A percentile compares a stretch with the other conserved stretches of the same genome.
These are phyloP conservation scores for Petasospora rhodanensis DNA, from an alignment of 1,139 yeast genomes.

Conservation along the genomic window DNA sequence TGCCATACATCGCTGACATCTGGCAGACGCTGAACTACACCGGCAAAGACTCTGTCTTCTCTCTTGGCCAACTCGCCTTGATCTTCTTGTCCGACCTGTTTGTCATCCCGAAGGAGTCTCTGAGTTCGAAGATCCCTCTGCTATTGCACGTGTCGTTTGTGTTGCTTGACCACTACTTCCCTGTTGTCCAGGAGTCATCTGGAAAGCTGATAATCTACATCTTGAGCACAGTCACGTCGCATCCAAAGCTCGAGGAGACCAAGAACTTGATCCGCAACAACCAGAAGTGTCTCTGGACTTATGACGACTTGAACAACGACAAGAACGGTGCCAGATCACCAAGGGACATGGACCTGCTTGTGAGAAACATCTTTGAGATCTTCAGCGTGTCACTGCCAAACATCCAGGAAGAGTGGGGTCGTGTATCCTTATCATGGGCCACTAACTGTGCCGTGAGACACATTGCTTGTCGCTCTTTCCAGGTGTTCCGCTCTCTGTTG, in stretches of 20 bases:
- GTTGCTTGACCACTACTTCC: slow-evolving; percentile 80
- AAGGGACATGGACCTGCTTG: slow-evolving; percentile 75
- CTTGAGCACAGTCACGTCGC: slow-evolving; percentile 56
- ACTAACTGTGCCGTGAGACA: slow-evolving; percentile 97
- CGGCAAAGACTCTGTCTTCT: slow-evolving; percentile 73
- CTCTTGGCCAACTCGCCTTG: slow-evolving; percentile 82
- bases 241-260: slow-evolving; percentile 48
- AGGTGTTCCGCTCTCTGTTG: slow-evolving; percentile 77
- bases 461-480: slow-evolving; percentile 94
- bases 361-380: slow-evolving; percentile 58
- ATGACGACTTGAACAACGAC: slow-evolving; percentile 78
- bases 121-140: slow-evolving; percentile 61
- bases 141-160: slow-evolving; percentile 79
- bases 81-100: slow-evolving; percentile 80
- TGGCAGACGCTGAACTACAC: slow-evolving; percentile 51
- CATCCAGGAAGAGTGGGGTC: slow-evolving; percentile 79
- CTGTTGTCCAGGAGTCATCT: slow-evolving; percentile 82
- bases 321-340: slow-evolving; percentile 86
- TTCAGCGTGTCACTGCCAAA: slow-evolving; percentile 46
- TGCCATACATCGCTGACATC: slow-evolving; percentile 76
- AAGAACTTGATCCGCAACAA: slow-evolving; percentile 51
- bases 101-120: slow-evolving; percentile 53
- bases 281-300: slow-evolving; percentile 63
- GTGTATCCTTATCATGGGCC: slow-evolving; percentile 86
- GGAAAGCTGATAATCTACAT: slow-evolving; percentile 69